Evolutionary conservation across 2,329 filamentous ascomycete genomes (phyloP).

Genomic region (Akanthomyces dipterigenus): DNA sequence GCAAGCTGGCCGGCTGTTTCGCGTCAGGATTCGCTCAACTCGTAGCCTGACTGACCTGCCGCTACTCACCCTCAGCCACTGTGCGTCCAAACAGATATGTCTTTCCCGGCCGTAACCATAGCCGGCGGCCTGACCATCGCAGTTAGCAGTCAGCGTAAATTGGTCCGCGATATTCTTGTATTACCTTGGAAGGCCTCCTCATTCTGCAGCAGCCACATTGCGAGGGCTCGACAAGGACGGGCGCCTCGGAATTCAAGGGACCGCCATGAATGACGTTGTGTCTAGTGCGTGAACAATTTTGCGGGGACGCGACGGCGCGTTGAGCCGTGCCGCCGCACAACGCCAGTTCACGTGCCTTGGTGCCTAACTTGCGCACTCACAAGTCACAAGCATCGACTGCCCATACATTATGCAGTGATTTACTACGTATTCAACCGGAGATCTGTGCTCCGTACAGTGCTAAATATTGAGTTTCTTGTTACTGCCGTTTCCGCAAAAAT

Average conservation of each 20-base stretch:
- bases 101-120: slow-evolving; percentile 83
- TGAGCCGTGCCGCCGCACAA: slow-evolving; percentile 14
- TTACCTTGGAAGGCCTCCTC: slow-evolving; percentile 45
- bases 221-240: slow-evolving; percentile 5
- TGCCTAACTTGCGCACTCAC: background rate
- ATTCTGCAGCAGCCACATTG: slow-evolving; percentile 61
- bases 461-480: background rate
- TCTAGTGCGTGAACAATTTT: slow-evolving; percentile 10
- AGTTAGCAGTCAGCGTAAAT: slow-evolving; percentile 1
- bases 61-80: slow-evolving; percentile 50
- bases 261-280: slow-evolving; percentile 4
- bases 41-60: too few relatives aligned
- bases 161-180: background rate
- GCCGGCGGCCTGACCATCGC: slow-evolving; percentile 35
- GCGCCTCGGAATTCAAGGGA: background rate
- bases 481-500: background rate
- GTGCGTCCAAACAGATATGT: slow-evolving; percentile 81
- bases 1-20: slow-evolving; percentile 55
- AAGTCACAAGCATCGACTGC: background rate
- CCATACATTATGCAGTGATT: too few relatives aligned
- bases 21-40: background rate
- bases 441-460: too few relatives aligned
- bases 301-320: slow-evolving; percentile 9
- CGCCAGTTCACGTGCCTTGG: slow-evolving; percentile 18
- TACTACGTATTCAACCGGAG: too few relatives aligned